Percentiles rank a stretch among this genome's conserved stretches.
phyloP scores from a whole-genome alignment of 352 stramenopile genomes.

The Phytophthora ohioensis region DNA sequence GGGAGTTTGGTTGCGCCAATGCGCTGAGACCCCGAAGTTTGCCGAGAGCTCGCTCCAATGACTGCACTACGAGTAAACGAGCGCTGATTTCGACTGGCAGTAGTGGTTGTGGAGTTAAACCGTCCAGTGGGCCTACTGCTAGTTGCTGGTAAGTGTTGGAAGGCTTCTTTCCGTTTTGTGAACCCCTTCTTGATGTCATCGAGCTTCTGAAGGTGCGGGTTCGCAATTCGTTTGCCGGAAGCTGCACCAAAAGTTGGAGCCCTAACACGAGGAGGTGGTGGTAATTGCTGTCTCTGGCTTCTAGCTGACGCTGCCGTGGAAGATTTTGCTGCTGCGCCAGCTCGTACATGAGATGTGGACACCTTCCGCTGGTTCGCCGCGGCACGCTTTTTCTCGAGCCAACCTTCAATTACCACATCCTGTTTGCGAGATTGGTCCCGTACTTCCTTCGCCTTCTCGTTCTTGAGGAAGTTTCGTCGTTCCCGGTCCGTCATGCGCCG shows the following conservation, averaged over 20 bases:
- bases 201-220: constrained; percentile 69
- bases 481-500: constrained; percentile 74
- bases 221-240: constrained; percentile 62
- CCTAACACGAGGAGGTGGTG: constrained; percentile 54
- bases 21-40: constrained; percentile 14
- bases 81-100: constrained; percentile 25
- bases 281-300: constrained; percentile 31
- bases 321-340: constrained; percentile 14
- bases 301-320: constrained; percentile 7
- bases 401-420: constrained; percentile 78
- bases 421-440: constrained; percentile 57
- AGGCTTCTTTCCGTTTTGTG: constrained; percentile 59
- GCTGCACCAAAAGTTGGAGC: constrained; percentile 55
- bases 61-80: constrained; percentile 35
- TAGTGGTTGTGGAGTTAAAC: constrained; percentile 23
- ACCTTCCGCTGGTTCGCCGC: constrained; percentile 65
- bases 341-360: constrained; percentile 41
- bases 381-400: constrained; percentile 75
- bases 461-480: constrained; percentile 65
- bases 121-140: constrained; percentile 13
- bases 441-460: constrained; percentile 55
- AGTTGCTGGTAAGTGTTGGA: constrained; percentile 46
- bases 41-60: constrained; percentile 21
- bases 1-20: constrained; percentile 14
- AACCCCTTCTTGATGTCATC: constrained; percentile 75